Evolutionary conservation across 257 asterid species (phyloP).

Genomic region (Striga asiatica): DNA sequence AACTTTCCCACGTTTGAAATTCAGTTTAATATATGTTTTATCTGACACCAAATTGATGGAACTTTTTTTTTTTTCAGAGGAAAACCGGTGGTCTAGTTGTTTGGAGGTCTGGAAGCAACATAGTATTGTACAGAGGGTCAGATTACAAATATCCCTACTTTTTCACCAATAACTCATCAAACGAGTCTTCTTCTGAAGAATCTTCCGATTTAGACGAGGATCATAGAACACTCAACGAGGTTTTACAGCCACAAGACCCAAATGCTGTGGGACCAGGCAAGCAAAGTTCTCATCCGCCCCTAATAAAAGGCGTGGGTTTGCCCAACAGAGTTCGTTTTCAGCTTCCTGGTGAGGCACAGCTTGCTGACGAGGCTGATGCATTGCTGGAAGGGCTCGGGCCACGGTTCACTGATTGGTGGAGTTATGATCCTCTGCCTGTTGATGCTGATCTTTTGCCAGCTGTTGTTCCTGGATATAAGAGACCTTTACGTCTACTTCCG

Average conservation of each 20-base stretch:
- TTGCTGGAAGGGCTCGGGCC: constrained; percentile 94
- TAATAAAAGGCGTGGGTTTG: constrained; percentile 77
- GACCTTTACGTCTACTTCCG: constrained; percentile 87
- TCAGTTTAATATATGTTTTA: neutral
- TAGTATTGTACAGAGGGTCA: constrained; percentile 79
- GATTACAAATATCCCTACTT: constrained; percentile 87
- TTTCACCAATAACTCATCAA: constrained; percentile 21
- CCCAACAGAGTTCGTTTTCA: constrained; percentile 79
- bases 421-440: constrained; percentile 80
- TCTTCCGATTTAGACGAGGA: constrained; percentile 26
- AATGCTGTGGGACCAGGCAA: too few species aligned
- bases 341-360: constrained; percentile 85
- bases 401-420: constrained; percentile 97
- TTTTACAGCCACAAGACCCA: constrained; percentile 21
- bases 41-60: constrained; percentile 13
- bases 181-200: constrained; percentile 28
- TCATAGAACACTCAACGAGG: constrained; percentile 18
- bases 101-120: constrained; percentile 95
- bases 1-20: neutral
- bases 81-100: constrained; percentile 93
- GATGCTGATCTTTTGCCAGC: constrained; percentile 98
- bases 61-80: constrained; percentile 47
- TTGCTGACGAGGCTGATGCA: constrained; percentile 65
- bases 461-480: constrained; percentile 67
- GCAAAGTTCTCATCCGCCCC: constrained; percentile 29